Evolutionary conservation across 768 basidiomycete species (phyloP), one percentile per base, ranked within the genome.

Genomic region (Phaffia australis): DNA sequence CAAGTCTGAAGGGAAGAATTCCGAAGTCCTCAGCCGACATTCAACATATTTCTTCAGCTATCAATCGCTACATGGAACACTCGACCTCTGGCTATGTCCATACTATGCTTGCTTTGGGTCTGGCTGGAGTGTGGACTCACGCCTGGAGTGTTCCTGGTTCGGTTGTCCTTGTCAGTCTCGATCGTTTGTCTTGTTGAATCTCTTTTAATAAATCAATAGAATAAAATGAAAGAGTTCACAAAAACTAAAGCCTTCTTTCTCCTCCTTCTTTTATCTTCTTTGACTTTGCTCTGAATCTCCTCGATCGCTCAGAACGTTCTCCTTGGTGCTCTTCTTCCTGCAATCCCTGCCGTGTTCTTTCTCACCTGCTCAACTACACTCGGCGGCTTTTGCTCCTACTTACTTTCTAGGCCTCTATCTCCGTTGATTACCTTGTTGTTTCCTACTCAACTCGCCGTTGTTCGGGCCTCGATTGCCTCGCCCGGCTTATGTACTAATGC

Each of bases 141-240:
- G 90, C 92, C 3, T 97, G 92, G 93, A 92, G 89, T 68, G 83
- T 97, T 66, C 93, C 93, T 11, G 93, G 93, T 8, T 91, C 89
- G 71, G 90, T 94, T 57, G 81, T 94, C 58, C 86, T 92, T 49
- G 73, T 75, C 54, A 69, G 85, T 73, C 50, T 72, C 15, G 70
- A 46, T 64, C 25, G 50, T 42, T 8, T 55, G 65, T 21, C 47
- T 57, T 5, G 23, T 58, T 19, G 30, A 64, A 57, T 19, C n/a
- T 8, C 8, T 4, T 42, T 32, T 19, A n/a, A n/a, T n/a, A n/a
- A n/a, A n/a, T n/a, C n/a, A n/a, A n/a, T n/a, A n/a, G n/a, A n/a
- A n/a, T n/a, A n/a, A n/a, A n/a, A n/a, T n/a, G n/a, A n/a, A n/a
- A n/a, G n/a, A n/a, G n/a, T n/a, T n/a, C n/a, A n/a, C n/a, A n/a